Conservation (phyloP, 768 basidiomycete species). For the Candolleomyces efflorescens region DNA sequence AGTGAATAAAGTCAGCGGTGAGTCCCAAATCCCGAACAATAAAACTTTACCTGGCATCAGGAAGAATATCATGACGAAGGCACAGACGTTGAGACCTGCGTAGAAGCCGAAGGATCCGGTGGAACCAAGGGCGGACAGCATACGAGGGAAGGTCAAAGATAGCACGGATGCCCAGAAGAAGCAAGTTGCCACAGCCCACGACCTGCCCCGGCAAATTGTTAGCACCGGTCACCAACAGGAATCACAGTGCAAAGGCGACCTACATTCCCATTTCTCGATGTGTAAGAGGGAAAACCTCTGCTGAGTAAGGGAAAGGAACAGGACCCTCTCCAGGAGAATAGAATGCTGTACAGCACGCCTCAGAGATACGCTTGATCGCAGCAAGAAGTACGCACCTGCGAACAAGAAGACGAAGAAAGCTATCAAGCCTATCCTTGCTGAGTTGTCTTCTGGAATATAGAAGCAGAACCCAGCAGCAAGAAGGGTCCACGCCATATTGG, state of each 20-base stretch:
- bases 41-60: constrained; percentile 41
- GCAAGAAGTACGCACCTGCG: constrained; percentile 26
- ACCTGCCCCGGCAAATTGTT: constrained; percentile 29
- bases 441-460: constrained; percentile 34
- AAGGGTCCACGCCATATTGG: constrained; percentile 73
- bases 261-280: constrained; percentile 64
- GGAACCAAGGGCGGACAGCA: constrained; percentile 40
- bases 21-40: not conserved
- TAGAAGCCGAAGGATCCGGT: constrained; percentile 56
- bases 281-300: constrained; percentile 86
- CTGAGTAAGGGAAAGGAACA: constrained; percentile 87
- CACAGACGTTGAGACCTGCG: constrained; percentile 45
- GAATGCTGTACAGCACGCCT: constrained; percentile 34
- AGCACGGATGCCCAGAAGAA: constrained; percentile 53
- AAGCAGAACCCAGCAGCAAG: constrained; percentile 75
- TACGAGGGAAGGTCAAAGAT: constrained; percentile 55
- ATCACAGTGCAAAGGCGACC: constrained; percentile 18
- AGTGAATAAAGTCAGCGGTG: not conserved
- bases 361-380: not conserved
- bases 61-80: constrained; percentile 54
- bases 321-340: constrained; percentile 89
- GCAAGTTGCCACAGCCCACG: constrained; percentile 51
- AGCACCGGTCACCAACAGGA: constrained; percentile 22
- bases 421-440: constrained; percentile 39
- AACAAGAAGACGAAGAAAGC: constrained; percentile 42